Evolutionary conservation across 2,329 filamentous ascomycete genomes (phyloP), one percentile per base, ranked within the genome.

Genomic region (Sclerotinia trifoliorum): DNA sequence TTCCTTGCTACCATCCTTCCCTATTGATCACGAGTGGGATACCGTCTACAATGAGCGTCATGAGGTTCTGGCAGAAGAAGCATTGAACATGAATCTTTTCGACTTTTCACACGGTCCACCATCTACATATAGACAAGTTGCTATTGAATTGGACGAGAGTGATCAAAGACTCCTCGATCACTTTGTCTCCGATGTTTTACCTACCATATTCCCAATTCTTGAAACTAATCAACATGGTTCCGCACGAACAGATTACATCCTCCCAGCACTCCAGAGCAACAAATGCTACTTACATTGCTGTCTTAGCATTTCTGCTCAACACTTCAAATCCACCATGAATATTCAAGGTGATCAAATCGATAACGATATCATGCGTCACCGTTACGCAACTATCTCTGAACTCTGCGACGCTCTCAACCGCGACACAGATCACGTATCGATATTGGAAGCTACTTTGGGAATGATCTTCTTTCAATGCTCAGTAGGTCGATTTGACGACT

Each of bases 391-490:
- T 52, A 93, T 98, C 74, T 90, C 90, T 11, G 88, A 92, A 73
- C 85, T 98, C 3, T 97, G 93, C 78, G 88, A 93, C 71, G 89
- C 92, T 0, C 85, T 98, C 67, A 88, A 89, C 76, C 84, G 85
- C 69, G 93, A 97, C 77, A 89, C 90, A 76, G 85, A 96, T 77
- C 93, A 97, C 78, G 86, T 90, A 69, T 88, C 95, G 78, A 96
- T 96, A 74, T 87, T 98, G 17, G 94, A 98, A 80, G 93, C 94
- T 1, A 93, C 94, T 0, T 85, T 98, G 6, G 93, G 92, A 64
- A 93, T 98, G 87, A 97, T 97, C 78, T 95, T 97, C 82, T 96
- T 97, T 82, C 93, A 97, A 78, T 95, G 91, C 81, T 90, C 92
- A 35, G 94, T 98, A 72, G 94, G 94, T 66, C 88, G 92, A 75